phyloP scores from a whole-genome alignment of 257 asterid genomes.

The Agastache rugosa region DNA sequence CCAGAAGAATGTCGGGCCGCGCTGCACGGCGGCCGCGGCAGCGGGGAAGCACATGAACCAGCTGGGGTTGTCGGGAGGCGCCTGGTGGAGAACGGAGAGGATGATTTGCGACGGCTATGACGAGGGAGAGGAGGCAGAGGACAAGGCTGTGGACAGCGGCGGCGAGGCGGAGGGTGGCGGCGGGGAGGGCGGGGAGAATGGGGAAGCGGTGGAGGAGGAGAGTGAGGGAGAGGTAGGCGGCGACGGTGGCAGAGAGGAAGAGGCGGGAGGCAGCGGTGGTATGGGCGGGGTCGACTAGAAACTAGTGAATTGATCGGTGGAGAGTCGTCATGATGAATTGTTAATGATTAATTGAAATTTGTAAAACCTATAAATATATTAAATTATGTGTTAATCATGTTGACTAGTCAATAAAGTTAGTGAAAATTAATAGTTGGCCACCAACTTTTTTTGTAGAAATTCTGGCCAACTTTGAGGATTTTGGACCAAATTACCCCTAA shows the following conservation, averaged over 20 bases:
- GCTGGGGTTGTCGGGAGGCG: constrained; percentile 51
- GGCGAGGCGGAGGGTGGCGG: constrained; percentile 69
- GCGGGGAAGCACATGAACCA: constrained; percentile 88
- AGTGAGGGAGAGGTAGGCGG: constrained; percentile 68
- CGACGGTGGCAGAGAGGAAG: constrained; percentile 65
- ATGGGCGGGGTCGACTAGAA: constrained; percentile 56
- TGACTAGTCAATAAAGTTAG: too few relatives aligned
- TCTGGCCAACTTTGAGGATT: too few relatives aligned
- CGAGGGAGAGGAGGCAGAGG: constrained; percentile 77
- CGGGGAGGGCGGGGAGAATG: constrained; percentile 46
- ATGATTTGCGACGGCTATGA: constrained; percentile 75
- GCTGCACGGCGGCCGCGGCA: constrained; percentile 46
- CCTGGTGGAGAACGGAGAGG: constrained; percentile 70
- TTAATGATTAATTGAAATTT: too few relatives aligned
- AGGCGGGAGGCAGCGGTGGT: constrained; percentile 65
- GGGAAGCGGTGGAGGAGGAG: constrained; percentile 51
- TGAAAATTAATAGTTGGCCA: too few relatives aligned
- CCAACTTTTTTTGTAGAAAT: too few relatives aligned
- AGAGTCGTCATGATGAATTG: too few relatives aligned
- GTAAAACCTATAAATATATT: too few relatives aligned
- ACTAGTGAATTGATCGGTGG: constrained; percentile 37
- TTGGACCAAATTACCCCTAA: too few relatives aligned
- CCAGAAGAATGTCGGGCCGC: constrained; percentile 87
- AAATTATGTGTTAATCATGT: too few relatives aligned
- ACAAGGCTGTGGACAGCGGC: constrained; percentile 78